Evolutionary conservation across 2,329 filamentous ascomycete species (phyloP), one percentile per base, ranked within the genome.

Genomic region (Knufia fluminis): DNA sequence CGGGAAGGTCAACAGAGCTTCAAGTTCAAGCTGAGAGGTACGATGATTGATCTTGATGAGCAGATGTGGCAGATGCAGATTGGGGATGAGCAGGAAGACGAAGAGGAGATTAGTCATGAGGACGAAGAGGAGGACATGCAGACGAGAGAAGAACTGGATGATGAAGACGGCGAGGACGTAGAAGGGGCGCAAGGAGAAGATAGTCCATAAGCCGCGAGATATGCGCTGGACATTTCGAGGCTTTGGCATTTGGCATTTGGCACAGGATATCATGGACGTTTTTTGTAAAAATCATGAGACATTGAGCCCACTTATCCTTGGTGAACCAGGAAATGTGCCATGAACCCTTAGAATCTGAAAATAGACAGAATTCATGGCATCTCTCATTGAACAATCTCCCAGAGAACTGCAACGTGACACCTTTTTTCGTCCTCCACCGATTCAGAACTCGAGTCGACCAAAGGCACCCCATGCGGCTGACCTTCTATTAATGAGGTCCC

Each of bases 41-140:
- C 20, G 22, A 48, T 40, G 45, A 28, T 17, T 28, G 45, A 48
- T 48, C 19, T 40, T 19, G 45, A 48, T 20, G 33, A 48, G 12
- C 19, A 26, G 33, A 48, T 48, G 45, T 39, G 33, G 33, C 22
- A 45, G 42, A 45, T 45, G 42, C 42, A 45, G 24, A 45, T 45
- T 19, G 42, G 28, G 3, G 42, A 45, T 8, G 23, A 33, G 42
- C 26, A 45, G n/a, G 42, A 32, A 12, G 24, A 32, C 16, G 24
- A 32, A 12, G 24, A 32, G 7, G 24, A 7, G 28, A 45, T 45
- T 3, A 24, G 45, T 16, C 12, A 20, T 12, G 45, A 48, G 23
- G 33, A 39, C 6, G 45, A 40, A 20, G 17, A n/a, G 3, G 33
- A 28, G 14, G 45, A 40, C 3, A 14, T 40, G 12, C 3, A 23